Base-by-base conservation (phyloP, 495 filamentous ascomycete genomes). In the Mytilinidion resinicola region DNA sequence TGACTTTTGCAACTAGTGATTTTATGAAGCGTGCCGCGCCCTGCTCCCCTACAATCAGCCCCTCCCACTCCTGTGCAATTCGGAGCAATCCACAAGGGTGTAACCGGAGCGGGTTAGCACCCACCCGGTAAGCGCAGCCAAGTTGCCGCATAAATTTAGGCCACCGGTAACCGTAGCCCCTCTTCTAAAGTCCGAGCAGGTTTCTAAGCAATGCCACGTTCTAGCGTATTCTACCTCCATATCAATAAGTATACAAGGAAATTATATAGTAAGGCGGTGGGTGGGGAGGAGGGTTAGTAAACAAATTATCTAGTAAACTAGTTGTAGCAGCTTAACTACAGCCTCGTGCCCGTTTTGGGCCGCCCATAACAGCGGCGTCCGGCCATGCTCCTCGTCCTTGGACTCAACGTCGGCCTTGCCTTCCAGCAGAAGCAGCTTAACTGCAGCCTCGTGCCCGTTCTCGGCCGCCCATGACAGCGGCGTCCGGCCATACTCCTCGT, bases 391-490 rank as follows among this genome's bases (percentile, higher is more conserved):
- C 8, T 21, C 42, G 42, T 53, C 56, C 37, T 42, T 51, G 12
- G 35, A 41, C 9, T 59, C 42, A 20, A 41, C 34, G 21, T 59
- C 56, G 5, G 51, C 55, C 12, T 51, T 51, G 35, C 39, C 43
- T 15, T 12, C 20, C 17, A 35, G 44, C n/a, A 57, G 43, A 10
- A 57, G 35, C 55, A 53, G 47, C 56, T 37, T 38, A 17, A 54
- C 50, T 19, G 47, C 44, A 17, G 20, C 51, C 41, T 54, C 50
- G 39, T 60, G 51, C 48, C 37, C 37, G 14, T 25, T 42, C 10
- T 11, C 6, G 12, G 56, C 56, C 11, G 56, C 56, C 56, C 37
- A 25, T 17, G 20, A 59, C 9, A 69, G 43, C 44, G 57, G 62
- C 20, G 48, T 53, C 20, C 19, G 17, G 20, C 51, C 39, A 17